Conservation (phyloP, 1,139 yeast species). For the Magnusiomyces paraingens region DNA sequence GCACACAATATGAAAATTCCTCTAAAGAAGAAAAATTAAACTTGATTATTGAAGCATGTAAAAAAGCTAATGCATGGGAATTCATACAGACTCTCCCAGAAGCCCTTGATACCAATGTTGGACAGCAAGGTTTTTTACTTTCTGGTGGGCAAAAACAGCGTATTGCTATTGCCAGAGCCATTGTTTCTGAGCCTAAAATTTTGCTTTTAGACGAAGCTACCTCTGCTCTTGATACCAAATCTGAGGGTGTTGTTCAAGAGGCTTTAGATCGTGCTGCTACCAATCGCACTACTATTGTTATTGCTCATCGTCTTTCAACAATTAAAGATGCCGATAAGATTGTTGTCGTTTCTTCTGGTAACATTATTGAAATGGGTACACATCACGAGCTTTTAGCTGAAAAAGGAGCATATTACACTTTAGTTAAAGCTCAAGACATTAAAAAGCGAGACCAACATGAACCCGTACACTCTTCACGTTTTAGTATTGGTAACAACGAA, state of each 20-base stretch:
- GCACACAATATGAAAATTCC: slow-evolving; percentile 48
- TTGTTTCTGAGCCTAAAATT: slow-evolving; percentile 55
- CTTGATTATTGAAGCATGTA: slow-evolving; percentile 34
- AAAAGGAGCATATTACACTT: slow-evolving; percentile 31
- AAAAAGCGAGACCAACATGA: neutral
- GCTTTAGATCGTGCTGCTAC: slow-evolving; percentile 59
- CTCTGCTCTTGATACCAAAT: slow-evolving; percentile 68
- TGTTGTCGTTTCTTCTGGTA: slow-evolving; percentile 40
- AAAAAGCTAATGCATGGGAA: slow-evolving; percentile 39
- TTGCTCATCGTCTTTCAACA: slow-evolving; percentile 75
- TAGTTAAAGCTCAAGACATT: slow-evolving; percentile 36
- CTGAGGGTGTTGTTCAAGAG: slow-evolving; percentile 45
- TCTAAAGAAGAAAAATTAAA: slow-evolving; percentile 29
- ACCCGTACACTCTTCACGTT: neutral
- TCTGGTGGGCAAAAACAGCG: slow-evolving; percentile 92
- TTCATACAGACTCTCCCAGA: slow-evolving; percentile 36
- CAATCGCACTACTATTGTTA: slow-evolving; percentile 63
- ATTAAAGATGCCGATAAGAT: slow-evolving; percentile 48
- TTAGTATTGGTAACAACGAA: neutral
- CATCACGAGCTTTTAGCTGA: slow-evolving; percentile 34
- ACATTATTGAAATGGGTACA: slow-evolving; percentile 39
- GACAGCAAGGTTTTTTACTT: slow-evolving; percentile 46
- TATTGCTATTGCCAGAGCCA: slow-evolving; percentile 79
- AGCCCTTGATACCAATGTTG: slow-evolving; percentile 48
- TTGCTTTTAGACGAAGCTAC: slow-evolving; percentile 71